A percentile compares a stretch with the other conserved stretches of the same genome.
phyloP scores from a whole-genome alignment of 805 yeast species.

The Kodamaea sagamina region DNA sequence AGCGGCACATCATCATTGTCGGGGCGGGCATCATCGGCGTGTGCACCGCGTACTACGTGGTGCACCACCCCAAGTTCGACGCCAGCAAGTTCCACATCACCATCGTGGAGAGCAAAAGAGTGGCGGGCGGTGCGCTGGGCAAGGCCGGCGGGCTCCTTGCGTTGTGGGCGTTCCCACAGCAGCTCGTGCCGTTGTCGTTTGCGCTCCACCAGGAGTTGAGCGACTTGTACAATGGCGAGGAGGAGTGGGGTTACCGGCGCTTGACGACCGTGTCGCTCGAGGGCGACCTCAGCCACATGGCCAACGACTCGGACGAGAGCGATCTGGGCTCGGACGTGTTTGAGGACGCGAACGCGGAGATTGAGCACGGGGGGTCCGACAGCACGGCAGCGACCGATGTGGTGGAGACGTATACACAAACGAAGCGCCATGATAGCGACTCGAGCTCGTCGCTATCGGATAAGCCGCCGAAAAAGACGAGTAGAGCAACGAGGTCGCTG shows the following conservation, averaged over 20 bases:
- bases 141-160: constrained; percentile 97
- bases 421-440: constrained; percentile 18
- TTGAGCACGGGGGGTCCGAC: background rate
- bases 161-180: constrained; percentile 96
- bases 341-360: constrained; percentile 6
- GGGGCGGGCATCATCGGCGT: constrained; percentile 98
- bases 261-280: constrained; percentile 84
- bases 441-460: constrained; percentile 18
- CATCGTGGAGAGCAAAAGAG: constrained; percentile 82
- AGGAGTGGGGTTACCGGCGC: constrained; percentile 91
- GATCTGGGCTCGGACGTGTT: constrained; percentile 21
- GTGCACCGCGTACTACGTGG: constrained; percentile 86
- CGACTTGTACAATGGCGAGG: constrained; percentile 75
- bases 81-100: constrained; percentile 77
- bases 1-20: constrained; percentile 77
- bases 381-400: constrained; percentile 1
- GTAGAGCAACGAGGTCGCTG: constrained; percentile 32
- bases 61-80: constrained; percentile 79
- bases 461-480: constrained; percentile 41
- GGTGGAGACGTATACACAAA: constrained; percentile 16
- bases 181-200: constrained; percentile 86
- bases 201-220: constrained; percentile 81
- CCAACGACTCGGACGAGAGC: constrained; percentile 22
- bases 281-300: constrained; percentile 61
- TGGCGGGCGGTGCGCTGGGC: constrained; percentile 97